These are phyloP conservation scores for Dendrobium huoshanense DNA, from an alignment of 106 monocot genomes.

Conservation along the genomic window DNA sequence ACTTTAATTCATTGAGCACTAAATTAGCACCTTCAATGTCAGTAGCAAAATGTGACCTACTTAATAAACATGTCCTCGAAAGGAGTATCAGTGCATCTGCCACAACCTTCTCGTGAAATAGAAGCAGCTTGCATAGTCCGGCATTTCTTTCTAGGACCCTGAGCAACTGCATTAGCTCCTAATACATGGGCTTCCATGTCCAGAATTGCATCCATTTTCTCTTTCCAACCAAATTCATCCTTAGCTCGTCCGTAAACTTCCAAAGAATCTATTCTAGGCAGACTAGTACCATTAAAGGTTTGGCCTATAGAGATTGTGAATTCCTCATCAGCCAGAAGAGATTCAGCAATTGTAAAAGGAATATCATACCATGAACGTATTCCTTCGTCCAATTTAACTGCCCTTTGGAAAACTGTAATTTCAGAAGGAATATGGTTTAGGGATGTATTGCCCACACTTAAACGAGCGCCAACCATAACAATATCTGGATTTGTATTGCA, in stretches of 20 bases:
- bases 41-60: conserved; percentile 17
- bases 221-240: conserved; percentile 99
- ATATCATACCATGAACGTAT: conserved; percentile 98
- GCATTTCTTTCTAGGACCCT: conserved; percentile 38
- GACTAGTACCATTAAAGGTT: conserved; percentile 63
- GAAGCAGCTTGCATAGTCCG: conserved; percentile 55
- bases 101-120: conserved; percentile 81
- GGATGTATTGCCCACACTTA: conserved; percentile 92
- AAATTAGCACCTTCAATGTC: conserved; percentile 50
- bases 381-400: conserved; percentile 91
- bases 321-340: conserved; percentile 94
- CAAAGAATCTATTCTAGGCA: conserved; percentile 81
- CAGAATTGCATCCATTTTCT: conserved; percentile 91
- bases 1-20: conserved; percentile 66
- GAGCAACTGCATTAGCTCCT: conserved; percentile 28
- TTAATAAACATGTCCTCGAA: conserved; percentile 57
- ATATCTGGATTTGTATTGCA: conserved; percentile 87
- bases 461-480: conserved; percentile 91
- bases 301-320: conserved; percentile 67
- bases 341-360: conserved; percentile 86
- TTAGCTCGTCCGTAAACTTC: conserved; percentile 94
- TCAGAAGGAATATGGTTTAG: conserved; percentile 86
- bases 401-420: conserved; percentile 70
- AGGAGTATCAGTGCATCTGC: conserved; percentile 74
- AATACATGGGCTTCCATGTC: conserved; percentile 79